A percentile compares a stretch with the other conserved stretches of the same genome.
Evolutionary conservation across 1,284 basidiomycete species (phyloP).

Genomic region (Naganishia sp.): DNA sequence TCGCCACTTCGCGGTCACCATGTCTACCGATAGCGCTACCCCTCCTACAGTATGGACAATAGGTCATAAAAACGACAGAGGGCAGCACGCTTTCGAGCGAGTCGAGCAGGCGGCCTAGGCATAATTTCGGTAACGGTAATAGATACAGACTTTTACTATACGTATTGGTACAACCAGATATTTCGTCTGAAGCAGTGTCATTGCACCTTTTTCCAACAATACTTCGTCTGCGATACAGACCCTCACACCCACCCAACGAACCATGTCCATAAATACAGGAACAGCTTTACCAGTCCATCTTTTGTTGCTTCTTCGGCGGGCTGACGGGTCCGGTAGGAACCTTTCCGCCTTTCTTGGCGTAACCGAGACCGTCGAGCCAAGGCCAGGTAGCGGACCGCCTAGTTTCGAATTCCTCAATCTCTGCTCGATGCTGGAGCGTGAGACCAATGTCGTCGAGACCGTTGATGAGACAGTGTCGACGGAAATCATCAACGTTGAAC

Average conservation of each 20-base stretch:
- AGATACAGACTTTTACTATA: conserved; percentile 5
- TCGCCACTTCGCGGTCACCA: no score
- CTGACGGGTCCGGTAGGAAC: conserved; percentile 55
- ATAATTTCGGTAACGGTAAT: background rate
- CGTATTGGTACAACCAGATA: no score
- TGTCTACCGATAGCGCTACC: no score
- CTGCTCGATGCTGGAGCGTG: conserved; percentile 73
- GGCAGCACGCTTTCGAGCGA: no score
- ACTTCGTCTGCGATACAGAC: background rate
- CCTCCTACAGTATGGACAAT: no score
- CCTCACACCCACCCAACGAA: background rate
- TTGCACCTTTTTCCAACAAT: background rate
- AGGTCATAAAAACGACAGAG: no score
- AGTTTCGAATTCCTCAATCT: conserved; percentile 75
- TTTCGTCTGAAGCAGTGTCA: background rate
- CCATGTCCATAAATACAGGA: no score
- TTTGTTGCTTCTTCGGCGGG: conserved; percentile 54
- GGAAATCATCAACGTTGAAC: conserved; percentile 83
- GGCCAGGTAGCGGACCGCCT: conserved; percentile 76
- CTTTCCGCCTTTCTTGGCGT: conserved; percentile 64
- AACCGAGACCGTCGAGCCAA: conserved; percentile 92
- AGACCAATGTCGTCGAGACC: conserved; percentile 92
- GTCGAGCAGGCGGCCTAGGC: no score
- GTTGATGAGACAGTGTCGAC: conserved; percentile 86
- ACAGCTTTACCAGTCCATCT: conserved; percentile 71